Conservation (phyloP, 768 basidiomycete genomes). For the Coprinopsis cinerea region DNA sequence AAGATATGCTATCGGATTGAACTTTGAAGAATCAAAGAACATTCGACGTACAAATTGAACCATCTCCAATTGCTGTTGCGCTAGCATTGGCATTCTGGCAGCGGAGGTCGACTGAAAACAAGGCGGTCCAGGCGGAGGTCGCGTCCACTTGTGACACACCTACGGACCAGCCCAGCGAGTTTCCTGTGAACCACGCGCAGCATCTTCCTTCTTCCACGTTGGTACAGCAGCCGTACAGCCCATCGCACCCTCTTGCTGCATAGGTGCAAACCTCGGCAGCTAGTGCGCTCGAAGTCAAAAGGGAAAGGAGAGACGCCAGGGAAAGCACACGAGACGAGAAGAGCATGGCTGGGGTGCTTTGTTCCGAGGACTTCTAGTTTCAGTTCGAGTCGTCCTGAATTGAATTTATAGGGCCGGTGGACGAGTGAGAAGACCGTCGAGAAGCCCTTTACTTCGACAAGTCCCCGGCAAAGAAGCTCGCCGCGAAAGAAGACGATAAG, state of each 20-base stretch:
- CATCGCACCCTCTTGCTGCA: neutral
- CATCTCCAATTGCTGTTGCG: neutral
- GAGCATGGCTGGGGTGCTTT: neutral
- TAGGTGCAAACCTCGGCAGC: neutral
- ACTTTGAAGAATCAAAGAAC: neutral
- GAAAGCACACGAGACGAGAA: neutral
- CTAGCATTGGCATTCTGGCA: neutral
- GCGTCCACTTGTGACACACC: neutral
- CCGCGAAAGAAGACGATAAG: neutral
- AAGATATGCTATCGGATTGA: too few relatives aligned
- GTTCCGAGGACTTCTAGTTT: neutral
- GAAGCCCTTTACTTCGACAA: neutral
- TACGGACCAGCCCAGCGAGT: slow-evolving; percentile 1
- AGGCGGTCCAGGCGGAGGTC: neutral
- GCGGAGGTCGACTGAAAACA: neutral
- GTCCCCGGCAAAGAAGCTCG: neutral
- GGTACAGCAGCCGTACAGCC: slow-evolving; percentile 1
- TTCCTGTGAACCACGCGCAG: neutral
- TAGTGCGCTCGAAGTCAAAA: neutral
- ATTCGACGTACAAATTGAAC: neutral
- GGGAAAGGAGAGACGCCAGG: neutral
- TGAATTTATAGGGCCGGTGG: neutral
- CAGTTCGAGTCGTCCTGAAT: neutral
- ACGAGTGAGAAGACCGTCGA: neutral
- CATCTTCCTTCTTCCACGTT: neutral